These are phyloP conservation scores for Yueomyces sp. DNA, from an alignment of 805 yeast genomes.

Conservation along the genomic window DNA sequence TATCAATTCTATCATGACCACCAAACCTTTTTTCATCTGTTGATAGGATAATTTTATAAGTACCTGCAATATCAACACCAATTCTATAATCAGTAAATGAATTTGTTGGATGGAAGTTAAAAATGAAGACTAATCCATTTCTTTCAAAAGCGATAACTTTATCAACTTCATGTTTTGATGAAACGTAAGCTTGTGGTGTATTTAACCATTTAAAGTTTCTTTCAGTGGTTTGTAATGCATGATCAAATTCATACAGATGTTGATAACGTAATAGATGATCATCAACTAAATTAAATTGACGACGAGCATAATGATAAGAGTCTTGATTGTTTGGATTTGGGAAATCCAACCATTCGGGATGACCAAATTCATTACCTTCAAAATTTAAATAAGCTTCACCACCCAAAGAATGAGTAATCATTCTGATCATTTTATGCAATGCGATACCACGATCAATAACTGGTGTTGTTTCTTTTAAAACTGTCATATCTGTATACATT, in stretches of 20 bases:
- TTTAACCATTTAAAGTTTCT: slow-evolving; percentile 55
- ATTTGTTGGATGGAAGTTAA: slow-evolving; percentile 80
- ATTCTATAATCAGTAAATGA: slow-evolving; percentile 78
- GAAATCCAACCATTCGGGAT: slow-evolving; percentile 97
- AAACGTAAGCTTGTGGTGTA: slow-evolving; percentile 67
- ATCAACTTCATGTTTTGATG: slow-evolving; percentile 79
- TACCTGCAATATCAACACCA: slow-evolving; percentile 77
- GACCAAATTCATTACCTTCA: slow-evolving; percentile 98
- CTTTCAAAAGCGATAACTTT: slow-evolving; percentile 84
- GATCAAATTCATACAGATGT: slow-evolving; percentile 68
- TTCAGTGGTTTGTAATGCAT: slow-evolving; percentile 72
- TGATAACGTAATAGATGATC: slow-evolving; percentile 73
- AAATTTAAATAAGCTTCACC: slow-evolving; percentile 95
- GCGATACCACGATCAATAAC: slow-evolving; percentile 82
- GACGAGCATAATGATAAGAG: slow-evolving; percentile 85
- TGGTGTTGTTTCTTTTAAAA: slow-evolving; percentile 56
- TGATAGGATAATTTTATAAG: slow-evolving; percentile 60
- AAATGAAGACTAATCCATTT: slow-evolving; percentile 69
- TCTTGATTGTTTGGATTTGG: slow-evolving; percentile 83
- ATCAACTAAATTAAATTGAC: slow-evolving; percentile 80
- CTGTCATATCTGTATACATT: slow-evolving; percentile 93
- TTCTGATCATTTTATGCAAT: slow-evolving; percentile 80
- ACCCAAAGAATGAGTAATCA: slow-evolving; percentile 80
- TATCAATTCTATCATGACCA: slow-evolving; percentile 67
- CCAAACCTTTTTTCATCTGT: slow-evolving; percentile 63